A percentile compares a stretch with the other conserved stretches of the same genome.
Evolutionary conservation across 2,329 filamentous ascomycete species (phyloP).

Genomic region (Nemania sp.): DNA sequence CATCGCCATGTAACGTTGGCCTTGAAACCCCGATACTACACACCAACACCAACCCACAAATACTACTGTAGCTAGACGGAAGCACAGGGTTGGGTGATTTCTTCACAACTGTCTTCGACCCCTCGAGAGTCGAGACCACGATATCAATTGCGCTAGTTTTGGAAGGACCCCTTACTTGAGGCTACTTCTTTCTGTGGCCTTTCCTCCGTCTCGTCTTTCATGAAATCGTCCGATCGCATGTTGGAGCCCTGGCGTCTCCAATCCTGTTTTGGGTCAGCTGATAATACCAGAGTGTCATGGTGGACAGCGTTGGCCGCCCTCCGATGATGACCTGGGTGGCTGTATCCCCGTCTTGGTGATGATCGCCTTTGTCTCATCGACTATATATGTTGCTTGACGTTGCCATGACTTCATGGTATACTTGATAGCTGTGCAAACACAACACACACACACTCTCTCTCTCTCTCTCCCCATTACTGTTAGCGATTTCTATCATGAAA

Average conservation of each 20-base stretch:
- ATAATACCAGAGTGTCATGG: slow-evolving; percentile 1
- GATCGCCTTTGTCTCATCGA: slow-evolving; percentile 5
- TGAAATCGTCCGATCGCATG: not conserved
- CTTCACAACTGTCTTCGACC: not conserved
- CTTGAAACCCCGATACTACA: slow-evolving; percentile 3
- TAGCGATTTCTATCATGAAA: slow-evolving; percentile 31
- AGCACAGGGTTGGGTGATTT: not conserved
- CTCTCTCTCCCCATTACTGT: not conserved
- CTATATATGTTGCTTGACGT: slow-evolving; percentile 21
- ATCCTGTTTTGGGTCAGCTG: not conserved
- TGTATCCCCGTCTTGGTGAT: slow-evolving; percentile 3
- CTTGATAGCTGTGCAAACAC: not conserved
- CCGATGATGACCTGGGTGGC: slow-evolving; percentile 1
- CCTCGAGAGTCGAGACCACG: not conserved
- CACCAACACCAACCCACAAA: not conserved
- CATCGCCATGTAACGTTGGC: slow-evolving; percentile 5
- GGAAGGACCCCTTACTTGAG: not conserved
- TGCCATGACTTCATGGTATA: slow-evolving; percentile 7
- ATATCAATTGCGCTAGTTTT: not conserved
- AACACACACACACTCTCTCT: not conserved
- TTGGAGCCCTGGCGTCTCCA: not conserved
- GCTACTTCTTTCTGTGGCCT: not conserved
- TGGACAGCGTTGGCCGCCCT: not conserved
- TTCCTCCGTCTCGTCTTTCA: not conserved
- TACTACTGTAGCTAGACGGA: not conserved